A percentile compares a stretch with the other conserved stretches of the same genome.
Conservation (phyloP, 441 rosid species). For the Pelargonium australe region DNA sequence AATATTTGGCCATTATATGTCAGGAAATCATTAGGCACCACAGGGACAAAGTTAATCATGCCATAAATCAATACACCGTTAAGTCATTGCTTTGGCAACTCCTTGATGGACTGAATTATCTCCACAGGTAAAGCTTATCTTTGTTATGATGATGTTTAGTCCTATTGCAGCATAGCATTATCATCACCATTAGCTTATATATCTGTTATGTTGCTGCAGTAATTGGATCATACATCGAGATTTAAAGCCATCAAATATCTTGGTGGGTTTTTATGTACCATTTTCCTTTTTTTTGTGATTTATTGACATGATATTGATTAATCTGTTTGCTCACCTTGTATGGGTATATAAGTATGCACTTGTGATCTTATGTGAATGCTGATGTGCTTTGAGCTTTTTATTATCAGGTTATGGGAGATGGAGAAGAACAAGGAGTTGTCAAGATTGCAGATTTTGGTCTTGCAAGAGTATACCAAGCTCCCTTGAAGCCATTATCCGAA, state of each 20-base stretch:
- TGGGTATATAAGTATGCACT: background rate
- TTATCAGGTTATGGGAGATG: conserved; percentile 68
- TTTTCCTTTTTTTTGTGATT: background rate
- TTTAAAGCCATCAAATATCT: conserved; percentile 90
- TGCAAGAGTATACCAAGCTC: conserved; percentile 90
- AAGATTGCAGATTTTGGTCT: conserved; percentile 97
- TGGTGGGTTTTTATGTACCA: conserved; percentile 37
- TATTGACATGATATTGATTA: background rate
- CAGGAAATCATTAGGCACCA: conserved; percentile 85
- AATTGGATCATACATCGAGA: conserved; percentile 98
- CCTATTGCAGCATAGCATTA: background rate
- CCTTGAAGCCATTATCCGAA: conserved; percentile 65
- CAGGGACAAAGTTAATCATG: conserved; percentile 63
- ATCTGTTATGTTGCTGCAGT: conserved; percentile 26
- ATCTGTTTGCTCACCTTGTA: background rate
- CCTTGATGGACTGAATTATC: conserved; percentile 92
- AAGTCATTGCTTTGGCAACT: conserved; percentile 95
- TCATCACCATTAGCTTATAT: background rate
- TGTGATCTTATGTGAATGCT: background rate
- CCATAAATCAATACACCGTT: conserved; percentile 67
- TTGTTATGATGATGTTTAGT: background rate
- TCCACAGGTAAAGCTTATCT: conserved; percentile 36
- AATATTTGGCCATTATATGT: background rate
- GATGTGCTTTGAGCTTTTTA: background rate
- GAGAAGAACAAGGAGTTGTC: conserved; percentile 84